A percentile compares a stretch with the other conserved stretches of the same genome.
These are phyloP conservation scores for Hibiscus trionum DNA, from an alignment of 345 rosid species.

Conservation along the genomic window DNA sequence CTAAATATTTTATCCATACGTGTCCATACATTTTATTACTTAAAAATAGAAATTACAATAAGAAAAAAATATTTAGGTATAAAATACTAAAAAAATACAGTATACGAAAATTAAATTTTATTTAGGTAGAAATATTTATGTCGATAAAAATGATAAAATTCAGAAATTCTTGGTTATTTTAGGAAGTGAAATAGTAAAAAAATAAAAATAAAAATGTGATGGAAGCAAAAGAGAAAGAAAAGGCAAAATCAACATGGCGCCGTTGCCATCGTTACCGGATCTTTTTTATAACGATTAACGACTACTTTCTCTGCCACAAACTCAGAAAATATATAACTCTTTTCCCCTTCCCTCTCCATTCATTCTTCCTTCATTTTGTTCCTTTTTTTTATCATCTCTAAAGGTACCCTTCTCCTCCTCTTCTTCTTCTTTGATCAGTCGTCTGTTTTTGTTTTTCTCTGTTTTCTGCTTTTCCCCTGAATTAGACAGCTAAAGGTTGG, in stretches of 20 bases:
- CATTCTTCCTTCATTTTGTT: too few relatives aligned
- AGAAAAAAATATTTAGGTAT: too few relatives aligned
- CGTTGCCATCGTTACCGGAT: conserved; percentile 45
- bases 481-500: conserved; percentile 3
- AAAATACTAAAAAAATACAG: too few relatives aligned
- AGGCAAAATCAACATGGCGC: conserved; percentile 22
- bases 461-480: too few relatives aligned
- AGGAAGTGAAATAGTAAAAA: neutral
- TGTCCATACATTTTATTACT: too few relatives aligned
- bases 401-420: neutral
- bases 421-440: conserved; percentile 1
- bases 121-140: too few relatives aligned
- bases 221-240: conserved; percentile 1
- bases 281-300: conserved; percentile 18
- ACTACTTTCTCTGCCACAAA: conserved; percentile 14
- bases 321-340: neutral
- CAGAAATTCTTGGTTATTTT: neutral
- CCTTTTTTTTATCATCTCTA: neutral
- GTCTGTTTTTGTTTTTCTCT: neutral
- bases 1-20: too few relatives aligned
- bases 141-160: too few relatives aligned
- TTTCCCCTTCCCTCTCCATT: too few relatives aligned
- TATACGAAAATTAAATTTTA: too few relatives aligned
- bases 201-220: too few relatives aligned
- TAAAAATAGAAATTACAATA: too few relatives aligned